phyloP scores from a whole-genome alignment of 2,329 filamentous ascomycete species.

The Alternaria sp. region DNA sequence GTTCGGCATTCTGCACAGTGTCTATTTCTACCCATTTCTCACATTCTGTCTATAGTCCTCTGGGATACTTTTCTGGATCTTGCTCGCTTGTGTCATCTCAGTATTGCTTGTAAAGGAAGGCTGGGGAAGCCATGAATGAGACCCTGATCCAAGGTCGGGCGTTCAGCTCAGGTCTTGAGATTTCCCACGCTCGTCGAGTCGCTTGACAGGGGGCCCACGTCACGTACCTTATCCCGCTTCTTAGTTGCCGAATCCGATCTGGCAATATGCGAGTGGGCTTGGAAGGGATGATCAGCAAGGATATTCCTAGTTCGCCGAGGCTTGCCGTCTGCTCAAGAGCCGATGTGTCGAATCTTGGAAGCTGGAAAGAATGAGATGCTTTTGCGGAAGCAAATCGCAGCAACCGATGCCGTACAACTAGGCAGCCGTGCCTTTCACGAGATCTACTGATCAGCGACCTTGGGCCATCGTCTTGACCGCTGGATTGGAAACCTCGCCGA shows the following conservation, averaged over 20 bases:
- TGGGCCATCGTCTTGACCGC: constrained; percentile 15
- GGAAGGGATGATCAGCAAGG: constrained; percentile 7
- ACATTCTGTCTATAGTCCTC: not conserved
- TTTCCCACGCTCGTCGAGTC: not conserved
- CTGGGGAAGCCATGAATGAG: not conserved
- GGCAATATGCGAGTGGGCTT: constrained; percentile 1
- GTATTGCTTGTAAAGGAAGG: not conserved
- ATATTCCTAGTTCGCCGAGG: constrained; percentile 15
- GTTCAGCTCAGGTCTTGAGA: not conserved
- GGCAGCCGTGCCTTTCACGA: constrained; percentile 18
- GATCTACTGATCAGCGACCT: constrained; percentile 11
- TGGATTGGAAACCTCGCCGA: constrained; percentile 26
- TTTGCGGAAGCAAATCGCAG: constrained; percentile 41
- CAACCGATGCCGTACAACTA: constrained; percentile 31
- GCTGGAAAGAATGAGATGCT: constrained; percentile 31
- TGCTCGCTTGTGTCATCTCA: not conserved
- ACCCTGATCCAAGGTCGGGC: not conserved
- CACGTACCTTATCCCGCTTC: constrained; percentile 10
- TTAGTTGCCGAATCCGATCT: constrained; percentile 24
- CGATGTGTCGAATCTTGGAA: constrained; percentile 27
- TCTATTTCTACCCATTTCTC: not conserved
- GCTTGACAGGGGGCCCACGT: constrained; percentile 13
- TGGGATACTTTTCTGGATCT: not conserved
- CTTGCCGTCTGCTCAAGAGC: constrained; percentile 22
- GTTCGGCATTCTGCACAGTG: not conserved